Evolutionary conservation across 495 filamentous ascomycete species (phyloP), one percentile per base, ranked within the genome.

Genomic region (Sphaerosporella brunnea): DNA sequence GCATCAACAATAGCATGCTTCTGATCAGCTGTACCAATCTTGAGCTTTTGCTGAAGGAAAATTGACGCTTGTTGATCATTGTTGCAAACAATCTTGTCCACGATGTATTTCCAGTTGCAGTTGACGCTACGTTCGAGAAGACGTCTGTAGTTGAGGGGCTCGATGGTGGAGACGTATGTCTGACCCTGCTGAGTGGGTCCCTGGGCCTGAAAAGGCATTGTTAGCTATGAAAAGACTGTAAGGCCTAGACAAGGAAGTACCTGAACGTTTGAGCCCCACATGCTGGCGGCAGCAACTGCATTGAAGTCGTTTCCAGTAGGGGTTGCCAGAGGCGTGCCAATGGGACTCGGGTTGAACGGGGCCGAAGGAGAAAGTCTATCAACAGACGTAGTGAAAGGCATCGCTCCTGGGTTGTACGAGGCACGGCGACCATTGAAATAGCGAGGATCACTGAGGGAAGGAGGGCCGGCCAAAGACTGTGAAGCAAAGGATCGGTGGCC

Each of bases 1-100:
- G 87, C 83, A 57, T 96, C 83, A 37, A 97, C 83, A 45, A 97
- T 95, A 45, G 93, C 86, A 56, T 81, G 92, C 62, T 94, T 96
- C 65, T 96, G 92, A 59, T 96, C 88, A 0, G 78, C 71, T 9
- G 90, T 95, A 45, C 84, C 86, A 47, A 95, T 82, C 67, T 97
- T 97, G 49, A 97, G 82, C 68, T 97, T 97, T 64, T 97, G 92
- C 63, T 97, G 90, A 21, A 97, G 67, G 64, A 97, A 96, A 53
- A 97, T 96, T 0, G 92, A 96, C 13, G 90, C 92, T 64, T 97
- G 90, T 61, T 97, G 90, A 57, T 97, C 90, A 61, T 96, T 96
- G 66, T 84, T 93, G 77, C 85, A 93, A 44, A 96, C 85, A 60
- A 97, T 97, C 69, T 96, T 97, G 65, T 96, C 92, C 30, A 97